Evolutionary conservation across 176 grass and related monocot species (phyloP).

Genomic region (Aegilops speltoides): DNA sequence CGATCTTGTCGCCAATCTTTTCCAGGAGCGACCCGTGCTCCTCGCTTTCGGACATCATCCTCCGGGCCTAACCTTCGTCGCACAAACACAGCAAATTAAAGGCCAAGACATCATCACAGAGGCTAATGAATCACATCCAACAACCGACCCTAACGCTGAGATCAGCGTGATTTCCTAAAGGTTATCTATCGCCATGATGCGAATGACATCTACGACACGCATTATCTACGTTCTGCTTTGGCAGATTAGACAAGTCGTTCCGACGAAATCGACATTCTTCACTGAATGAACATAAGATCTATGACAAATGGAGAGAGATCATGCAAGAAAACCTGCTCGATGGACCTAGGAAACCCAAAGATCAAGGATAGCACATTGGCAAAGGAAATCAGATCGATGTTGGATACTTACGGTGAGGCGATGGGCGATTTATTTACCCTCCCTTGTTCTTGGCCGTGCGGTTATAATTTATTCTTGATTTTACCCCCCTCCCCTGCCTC

Average conservation of each 20-base stretch:
- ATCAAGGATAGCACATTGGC: not conserved
- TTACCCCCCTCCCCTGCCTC: not conserved
- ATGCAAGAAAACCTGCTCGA: constrained; percentile 5
- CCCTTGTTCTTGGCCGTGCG: not conserved
- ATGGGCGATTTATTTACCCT: constrained; percentile 17
- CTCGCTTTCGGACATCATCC: constrained; percentile 73
- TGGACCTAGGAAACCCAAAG: not conserved
- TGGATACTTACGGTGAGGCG: constrained; percentile 7
- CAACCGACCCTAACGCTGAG: not conserved
- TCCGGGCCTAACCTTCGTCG: not conserved
- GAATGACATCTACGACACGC: not conserved
- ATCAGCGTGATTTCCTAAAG: not conserved
- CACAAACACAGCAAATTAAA: not conserved
- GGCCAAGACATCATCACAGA: not conserved
- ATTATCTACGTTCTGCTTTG: not conserved
- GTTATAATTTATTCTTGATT: constrained; percentile 22
- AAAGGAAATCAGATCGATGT: not conserved
- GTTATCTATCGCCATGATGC: not conserved
- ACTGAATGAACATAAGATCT: not conserved
- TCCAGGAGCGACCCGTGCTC: constrained; percentile 60
- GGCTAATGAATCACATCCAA: not conserved
- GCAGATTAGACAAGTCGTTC: not conserved
- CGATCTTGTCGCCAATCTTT: constrained; percentile 62
- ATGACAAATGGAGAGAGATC: not conserved
- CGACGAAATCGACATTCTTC: not conserved